These are phyloP conservation scores for Urochloa ruziziensis DNA, from an alignment of 176 grass and related monocot species.

Conservation along the genomic window DNA sequence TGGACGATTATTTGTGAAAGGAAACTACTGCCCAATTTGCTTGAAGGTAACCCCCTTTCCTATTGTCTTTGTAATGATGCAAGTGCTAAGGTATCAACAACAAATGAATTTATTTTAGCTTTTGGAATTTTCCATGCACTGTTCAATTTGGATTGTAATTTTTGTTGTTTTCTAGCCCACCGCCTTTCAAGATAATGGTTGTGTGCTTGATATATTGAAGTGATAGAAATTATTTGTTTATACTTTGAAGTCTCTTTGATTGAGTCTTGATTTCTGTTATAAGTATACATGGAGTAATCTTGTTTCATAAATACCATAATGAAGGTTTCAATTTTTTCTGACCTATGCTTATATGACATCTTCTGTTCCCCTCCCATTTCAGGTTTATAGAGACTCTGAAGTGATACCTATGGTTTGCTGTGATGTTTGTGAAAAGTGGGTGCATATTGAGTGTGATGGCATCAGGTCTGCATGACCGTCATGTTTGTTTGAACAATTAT, in stretches of 20 bases:
- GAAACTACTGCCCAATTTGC: conserved; percentile 98
- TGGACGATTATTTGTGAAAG: conserved; percentile 97
- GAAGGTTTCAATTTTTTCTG: conserved; percentile 26
- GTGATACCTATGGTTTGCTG: conserved; percentile 98
- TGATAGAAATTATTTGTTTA: background rate
- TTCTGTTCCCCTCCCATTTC: conserved; percentile 32
- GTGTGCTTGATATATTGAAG: background rate
- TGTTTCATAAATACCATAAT: conserved; percentile 7
- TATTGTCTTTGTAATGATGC: background rate
- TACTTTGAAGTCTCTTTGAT: conserved; percentile 15
- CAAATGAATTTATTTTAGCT: background rate
- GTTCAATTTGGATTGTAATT: background rate
- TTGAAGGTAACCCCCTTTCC: conserved; percentile 66
- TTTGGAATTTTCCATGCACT: background rate
- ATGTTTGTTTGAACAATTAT: conserved; percentile 27
- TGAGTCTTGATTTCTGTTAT: conserved; percentile 7
- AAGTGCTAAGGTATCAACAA: background rate
- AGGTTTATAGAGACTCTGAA: conserved; percentile 99
- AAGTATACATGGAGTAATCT: background rate
- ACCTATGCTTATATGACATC: conserved; percentile 1
- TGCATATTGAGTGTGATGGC: conserved; percentile 94
- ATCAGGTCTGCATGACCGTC: conserved; percentile 62
- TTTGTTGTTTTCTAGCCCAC: background rate
- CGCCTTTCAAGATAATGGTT: background rate
- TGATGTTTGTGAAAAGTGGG: conserved; percentile 97